A percentile compares a stretch with the other conserved stretches of the same genome.
These are phyloP conservation scores for Phycomyces nitens DNA, from an alignment of 192 early-diverging fungal genomes.

Conservation along the genomic window DNA sequence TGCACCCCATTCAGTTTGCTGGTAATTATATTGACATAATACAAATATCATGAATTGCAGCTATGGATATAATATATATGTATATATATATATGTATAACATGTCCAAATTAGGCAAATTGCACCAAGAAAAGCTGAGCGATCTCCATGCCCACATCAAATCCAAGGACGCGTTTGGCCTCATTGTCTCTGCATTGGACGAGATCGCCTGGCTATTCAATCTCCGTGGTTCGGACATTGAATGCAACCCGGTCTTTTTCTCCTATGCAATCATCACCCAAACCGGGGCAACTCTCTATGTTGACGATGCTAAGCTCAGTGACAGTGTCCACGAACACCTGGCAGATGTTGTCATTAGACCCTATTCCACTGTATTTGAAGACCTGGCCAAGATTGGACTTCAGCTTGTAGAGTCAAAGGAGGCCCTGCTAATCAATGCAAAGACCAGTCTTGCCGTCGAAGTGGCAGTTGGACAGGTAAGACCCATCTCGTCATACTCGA, in stretches of 20 bases:
- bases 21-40: constrained; percentile 39
- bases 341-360: constrained; percentile 58
- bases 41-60: too few species aligned
- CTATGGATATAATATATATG: too few species aligned
- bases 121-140: constrained; percentile 62
- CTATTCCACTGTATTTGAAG: constrained; percentile 77
- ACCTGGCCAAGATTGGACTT: constrained; percentile 39
- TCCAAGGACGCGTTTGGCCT: constrained; percentile 63
- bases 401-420: constrained; percentile 15
- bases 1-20: constrained; percentile 69
- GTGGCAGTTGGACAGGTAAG: constrained; percentile 66
- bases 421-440: constrained; percentile 61
- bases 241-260: constrained; percentile 96
- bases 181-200: constrained; percentile 87
- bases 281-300: constrained; percentile 72
- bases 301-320: constrained; percentile 65
- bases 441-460: constrained; percentile 72
- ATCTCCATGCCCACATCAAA: constrained; percentile 63
- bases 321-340: constrained; percentile 61
- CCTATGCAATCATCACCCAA: constrained; percentile 82
- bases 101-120: constrained; percentile 13
- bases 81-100: too few species aligned
- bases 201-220: constrained; percentile 97
- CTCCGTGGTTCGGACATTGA: constrained; percentile 92
- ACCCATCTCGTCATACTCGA: neutral